A percentile compares a stretch with the other conserved stretches of the same genome.
Evolutionary conservation across 371 early-diverging fungal species (phyloP).

Genomic region (Saksenaea vasiformis): DNA sequence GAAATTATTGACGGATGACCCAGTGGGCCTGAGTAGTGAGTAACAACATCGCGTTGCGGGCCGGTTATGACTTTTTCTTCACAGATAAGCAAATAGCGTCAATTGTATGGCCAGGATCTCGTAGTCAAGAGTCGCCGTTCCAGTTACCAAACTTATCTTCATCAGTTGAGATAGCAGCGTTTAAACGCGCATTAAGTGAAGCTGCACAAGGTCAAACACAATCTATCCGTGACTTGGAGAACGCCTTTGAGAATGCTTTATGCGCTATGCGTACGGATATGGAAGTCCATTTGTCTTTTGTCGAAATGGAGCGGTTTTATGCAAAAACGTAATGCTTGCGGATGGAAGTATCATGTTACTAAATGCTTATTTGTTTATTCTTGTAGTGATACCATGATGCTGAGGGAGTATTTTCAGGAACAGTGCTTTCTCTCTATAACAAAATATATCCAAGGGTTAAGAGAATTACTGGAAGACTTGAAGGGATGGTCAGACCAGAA

Average conservation of each 20-base stretch:
- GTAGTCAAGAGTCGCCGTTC: conserved; percentile 11
- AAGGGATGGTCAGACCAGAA: conserved; percentile 19
- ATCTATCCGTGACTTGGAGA: conserved; percentile 17
- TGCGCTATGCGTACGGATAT: conserved; percentile 21
- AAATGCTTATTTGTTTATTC: background rate
- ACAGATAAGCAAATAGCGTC: conserved; percentile 8
- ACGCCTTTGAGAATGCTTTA: conserved; percentile 25
- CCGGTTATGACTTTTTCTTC: background rate
- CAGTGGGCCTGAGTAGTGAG: background rate
- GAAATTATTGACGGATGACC: conserved; percentile 26
- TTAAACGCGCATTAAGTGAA: conserved; percentile 26
- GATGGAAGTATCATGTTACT: background rate
- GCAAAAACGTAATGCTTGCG: conserved; percentile 20
- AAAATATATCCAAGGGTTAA: conserved; percentile 14
- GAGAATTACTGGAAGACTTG: conserved; percentile 14
- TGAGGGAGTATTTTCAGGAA: conserved; percentile 32
- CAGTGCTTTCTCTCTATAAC: conserved; percentile 22
- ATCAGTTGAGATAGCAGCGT: conserved; percentile 22
- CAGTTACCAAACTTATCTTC: conserved; percentile 30
- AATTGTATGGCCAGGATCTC: conserved; percentile 20
- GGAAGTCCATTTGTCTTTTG: conserved; percentile 12
- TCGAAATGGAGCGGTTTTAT: conserved; percentile 24
- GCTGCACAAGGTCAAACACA: conserved; percentile 29
- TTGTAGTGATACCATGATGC: conserved; percentile 27
- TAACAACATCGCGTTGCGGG: background rate